A percentile compares a stretch with the other conserved stretches of the same genome.
These are phyloP conservation scores for Geotrichum aggregatum DNA, from an alignment of 1,139 yeast genomes.

Conservation along the genomic window DNA sequence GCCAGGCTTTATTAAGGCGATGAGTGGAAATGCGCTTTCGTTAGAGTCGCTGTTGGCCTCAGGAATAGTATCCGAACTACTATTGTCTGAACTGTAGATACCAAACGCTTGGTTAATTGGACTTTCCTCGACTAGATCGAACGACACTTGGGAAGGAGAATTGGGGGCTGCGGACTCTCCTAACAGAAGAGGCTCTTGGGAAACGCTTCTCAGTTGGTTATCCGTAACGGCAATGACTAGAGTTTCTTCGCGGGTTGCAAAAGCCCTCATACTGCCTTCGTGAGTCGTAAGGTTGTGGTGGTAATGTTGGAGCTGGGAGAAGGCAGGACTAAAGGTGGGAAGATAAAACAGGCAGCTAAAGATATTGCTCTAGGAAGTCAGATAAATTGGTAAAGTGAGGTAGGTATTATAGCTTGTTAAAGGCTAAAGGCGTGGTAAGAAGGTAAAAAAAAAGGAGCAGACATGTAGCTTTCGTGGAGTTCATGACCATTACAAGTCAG, in stretches of 20 bases:
- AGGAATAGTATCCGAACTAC: conserved; percentile 18
- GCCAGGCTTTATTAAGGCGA: conserved; percentile 15
- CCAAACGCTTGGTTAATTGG: neutral
- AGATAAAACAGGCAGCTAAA: too few species aligned
- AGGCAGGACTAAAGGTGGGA: neutral
- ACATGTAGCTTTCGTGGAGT: neutral
- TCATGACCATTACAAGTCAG: neutral
- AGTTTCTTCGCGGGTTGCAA: conserved; percentile 7
- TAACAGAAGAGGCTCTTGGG: too few species aligned
- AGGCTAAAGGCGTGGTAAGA: neutral
- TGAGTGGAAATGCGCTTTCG: conserved; percentile 8
- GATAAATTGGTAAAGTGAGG: too few species aligned
- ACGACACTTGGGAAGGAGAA: neutral
- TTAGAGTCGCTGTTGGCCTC: conserved; percentile 3
- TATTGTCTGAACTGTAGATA: conserved; percentile 7
- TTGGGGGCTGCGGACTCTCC: too few species aligned
- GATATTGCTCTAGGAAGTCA: too few species aligned
- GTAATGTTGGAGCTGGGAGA: conserved; percentile 2
- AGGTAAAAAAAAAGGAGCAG: neutral
- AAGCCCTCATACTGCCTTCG: conserved; percentile 8
- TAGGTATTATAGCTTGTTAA: too few species aligned
- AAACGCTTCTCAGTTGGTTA: neutral
- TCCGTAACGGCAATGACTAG: conserved; percentile 3
- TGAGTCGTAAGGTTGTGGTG: neutral
- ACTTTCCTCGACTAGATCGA: neutral